Conservation (phyloP, 108 stramenopile genomes). For the Cyclostephanos invisitatus region DNA sequence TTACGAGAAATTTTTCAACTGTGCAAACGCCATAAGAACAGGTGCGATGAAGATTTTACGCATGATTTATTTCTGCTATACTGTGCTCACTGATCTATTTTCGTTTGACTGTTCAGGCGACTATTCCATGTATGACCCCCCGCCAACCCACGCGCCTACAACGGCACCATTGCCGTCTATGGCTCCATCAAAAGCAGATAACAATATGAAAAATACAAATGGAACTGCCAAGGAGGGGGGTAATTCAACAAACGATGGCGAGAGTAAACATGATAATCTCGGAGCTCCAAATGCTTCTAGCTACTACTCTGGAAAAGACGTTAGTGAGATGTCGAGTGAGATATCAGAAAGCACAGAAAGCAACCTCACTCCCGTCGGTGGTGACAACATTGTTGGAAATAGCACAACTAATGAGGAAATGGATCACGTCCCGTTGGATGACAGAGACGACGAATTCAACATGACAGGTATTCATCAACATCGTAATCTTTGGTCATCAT, state of each 20-base stretch:
- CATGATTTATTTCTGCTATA: slow-evolving; percentile 14
- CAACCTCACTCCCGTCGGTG: neutral
- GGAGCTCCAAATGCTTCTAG: slow-evolving; percentile 2
- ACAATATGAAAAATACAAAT: slow-evolving; percentile 1
- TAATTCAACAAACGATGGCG: slow-evolving; percentile 4
- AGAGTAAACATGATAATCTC: neutral
- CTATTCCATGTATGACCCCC: slow-evolving; percentile 4
- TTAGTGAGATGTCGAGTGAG: slow-evolving; percentile 1
- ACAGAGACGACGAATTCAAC: slow-evolving; percentile 3
- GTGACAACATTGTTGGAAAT: slow-evolving; percentile 10
- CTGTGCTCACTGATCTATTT: neutral
- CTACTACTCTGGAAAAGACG: slow-evolving; percentile 5
- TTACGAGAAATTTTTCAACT: slow-evolving; percentile 70
- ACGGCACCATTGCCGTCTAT: slow-evolving; percentile 21
- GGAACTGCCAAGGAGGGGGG: neutral
- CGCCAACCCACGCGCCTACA: slow-evolving; percentile 24
- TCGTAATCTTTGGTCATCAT: slow-evolving; percentile 1
- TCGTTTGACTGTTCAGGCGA: slow-evolving; percentile 6
- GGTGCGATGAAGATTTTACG: slow-evolving; percentile 47
- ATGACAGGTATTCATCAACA: neutral
- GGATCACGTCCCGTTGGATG: neutral
- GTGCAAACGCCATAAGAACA: slow-evolving; percentile 66
- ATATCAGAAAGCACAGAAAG: no score
- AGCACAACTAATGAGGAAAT: neutral
- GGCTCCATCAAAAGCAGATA: slow-evolving; percentile 13